Evolutionary conservation across 1,139 yeast species (phyloP), one percentile per base, ranked within the genome.

Genomic region (Magnusiomyces ingens): DNA sequence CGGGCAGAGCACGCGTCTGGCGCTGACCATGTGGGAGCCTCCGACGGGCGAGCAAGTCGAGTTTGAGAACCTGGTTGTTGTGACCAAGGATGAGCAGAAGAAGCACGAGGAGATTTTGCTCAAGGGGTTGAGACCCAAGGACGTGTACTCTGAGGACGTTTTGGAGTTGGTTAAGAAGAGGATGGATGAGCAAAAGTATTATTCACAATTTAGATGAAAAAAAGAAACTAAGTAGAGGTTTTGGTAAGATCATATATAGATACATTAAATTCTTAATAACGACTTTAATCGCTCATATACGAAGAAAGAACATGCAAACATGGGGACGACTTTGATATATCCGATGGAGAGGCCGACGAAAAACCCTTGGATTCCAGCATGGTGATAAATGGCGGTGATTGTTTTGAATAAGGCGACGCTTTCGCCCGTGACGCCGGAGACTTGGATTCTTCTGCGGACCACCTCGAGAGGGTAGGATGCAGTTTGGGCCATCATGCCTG

Each of bases 391-490:
- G 8, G 67, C 62, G 49, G 58, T 62, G 1, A 77, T 71, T 37
- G 80, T 77, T 29, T 67, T 66, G 2, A 65, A 55, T 59, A 85
- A 74, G 42, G 73, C 71, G 13, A 57, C 45, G 32, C 58, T 51
- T 43, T 55, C 59, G 4, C 54, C 56, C 4, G 54, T 54, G 17
- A 51, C 56, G 48, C 63, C 62, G 11, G 78, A 77, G 18, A 94
- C 99, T 71, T 94, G 99, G 89, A 94, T 85, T 64, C 99, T 77
- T 67, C 99, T 78, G 63, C 99, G 78, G 29, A 93, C 81, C 45
- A 93, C 96, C 70, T 94, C 99, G 61, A 94, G 85, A 0, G 99
- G 99, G 65, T 94, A 94, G 1, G 96, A 93, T 0, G 98, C 95
- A 0, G 98, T 90, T 70, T 94, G 99, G 1, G 98, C 89, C 51